Evolutionary conservation across 495 filamentous ascomycete genomes (phyloP).

Genomic region (Amphirosellinia nigrospora): DNA sequence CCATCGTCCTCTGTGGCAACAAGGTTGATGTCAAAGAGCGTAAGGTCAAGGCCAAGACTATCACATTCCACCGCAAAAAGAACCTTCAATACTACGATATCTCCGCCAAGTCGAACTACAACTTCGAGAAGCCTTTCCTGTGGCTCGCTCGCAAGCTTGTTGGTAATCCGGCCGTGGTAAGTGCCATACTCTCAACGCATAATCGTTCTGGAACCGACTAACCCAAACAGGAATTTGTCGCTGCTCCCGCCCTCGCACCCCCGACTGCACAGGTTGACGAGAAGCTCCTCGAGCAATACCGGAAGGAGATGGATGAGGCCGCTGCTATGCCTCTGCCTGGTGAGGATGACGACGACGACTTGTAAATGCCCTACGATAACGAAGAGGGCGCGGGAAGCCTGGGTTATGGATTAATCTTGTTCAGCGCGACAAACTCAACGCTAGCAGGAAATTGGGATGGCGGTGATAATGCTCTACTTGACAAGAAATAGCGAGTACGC

Average conservation of each 20-base stretch:
- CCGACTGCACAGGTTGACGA: slow-evolving; percentile 89
- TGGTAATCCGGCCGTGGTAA: slow-evolving; percentile 86
- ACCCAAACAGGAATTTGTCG: slow-evolving; percentile 85
- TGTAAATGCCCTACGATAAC: slow-evolving; percentile 47
- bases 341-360: slow-evolving; percentile 82
- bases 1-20: slow-evolving; percentile 98
- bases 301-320: slow-evolving; percentile 86
- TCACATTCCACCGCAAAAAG: slow-evolving; percentile 99
- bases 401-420: slow-evolving; percentile 13
- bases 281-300: slow-evolving; percentile 78
- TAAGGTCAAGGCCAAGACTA: slow-evolving; percentile 99
- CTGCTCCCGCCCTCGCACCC: slow-evolving; percentile 90
- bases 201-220: slow-evolving; percentile 20
- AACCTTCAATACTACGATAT: slow-evolving; percentile 99
- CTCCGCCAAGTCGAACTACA: slow-evolving; percentile 99
- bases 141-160: slow-evolving; percentile 99
- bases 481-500: slow-evolving; percentile 30
- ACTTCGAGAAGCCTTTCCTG: slow-evolving; percentile 99
- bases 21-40: slow-evolving; percentile 99
- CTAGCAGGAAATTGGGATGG: slow-evolving; percentile 7
- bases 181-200: slow-evolving; percentile 39
- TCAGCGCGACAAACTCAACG: slow-evolving; percentile 4
- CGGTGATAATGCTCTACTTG: slow-evolving; percentile 35
- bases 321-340: slow-evolving; percentile 86
- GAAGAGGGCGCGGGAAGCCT: slow-evolving; percentile 7